A percentile compares a stretch with the other conserved stretches of the same genome.
phyloP scores from a whole-genome alignment of 148 eudicot genomes.

The Suaeda aralocaspica region DNA sequence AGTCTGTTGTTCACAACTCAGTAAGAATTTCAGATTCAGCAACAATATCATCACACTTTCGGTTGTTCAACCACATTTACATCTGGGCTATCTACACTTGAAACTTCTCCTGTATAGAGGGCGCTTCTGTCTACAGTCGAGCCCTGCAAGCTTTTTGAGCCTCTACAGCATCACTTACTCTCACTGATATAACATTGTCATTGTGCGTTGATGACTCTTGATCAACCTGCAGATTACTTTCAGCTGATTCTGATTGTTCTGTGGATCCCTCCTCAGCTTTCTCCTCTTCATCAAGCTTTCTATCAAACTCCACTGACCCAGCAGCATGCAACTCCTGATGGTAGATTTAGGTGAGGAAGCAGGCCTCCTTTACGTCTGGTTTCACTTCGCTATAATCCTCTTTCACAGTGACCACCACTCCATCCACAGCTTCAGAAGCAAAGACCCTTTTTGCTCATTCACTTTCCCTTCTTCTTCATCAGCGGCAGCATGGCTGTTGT shows the following conservation, averaged over 20 bases:
- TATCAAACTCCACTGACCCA: constrained; percentile 22
- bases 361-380: constrained; percentile 38
- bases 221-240: constrained; percentile 33
- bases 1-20: constrained; percentile 23
- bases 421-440: constrained; percentile 24
- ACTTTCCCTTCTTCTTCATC: constrained; percentile 28
- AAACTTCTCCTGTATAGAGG: constrained; percentile 27
- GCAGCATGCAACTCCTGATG: constrained; percentile 18
- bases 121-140: constrained; percentile 25
- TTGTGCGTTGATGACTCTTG: constrained; percentile 30
- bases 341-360: constrained; percentile 22
- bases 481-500: constrained; percentile 18
- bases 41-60: constrained; percentile 24
- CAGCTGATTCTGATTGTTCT: constrained; percentile 30
- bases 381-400: constrained; percentile 29
- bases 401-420: constrained; percentile 15
- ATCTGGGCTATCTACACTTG: constrained; percentile 30
- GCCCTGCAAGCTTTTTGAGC: constrained; percentile 34
- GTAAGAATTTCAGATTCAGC: constrained; percentile 12
- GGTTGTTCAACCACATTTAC: constrained; percentile 30
- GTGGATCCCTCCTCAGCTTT: constrained; percentile 27
- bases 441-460: constrained; percentile 18
- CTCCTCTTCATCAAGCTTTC: constrained; percentile 31
- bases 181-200: constrained; percentile 21
- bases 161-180: constrained; percentile 29